These are phyloP conservation scores for Septoria linicola DNA, from an alignment of 2,329 filamentous ascomycete species.

Conservation along the genomic window DNA sequence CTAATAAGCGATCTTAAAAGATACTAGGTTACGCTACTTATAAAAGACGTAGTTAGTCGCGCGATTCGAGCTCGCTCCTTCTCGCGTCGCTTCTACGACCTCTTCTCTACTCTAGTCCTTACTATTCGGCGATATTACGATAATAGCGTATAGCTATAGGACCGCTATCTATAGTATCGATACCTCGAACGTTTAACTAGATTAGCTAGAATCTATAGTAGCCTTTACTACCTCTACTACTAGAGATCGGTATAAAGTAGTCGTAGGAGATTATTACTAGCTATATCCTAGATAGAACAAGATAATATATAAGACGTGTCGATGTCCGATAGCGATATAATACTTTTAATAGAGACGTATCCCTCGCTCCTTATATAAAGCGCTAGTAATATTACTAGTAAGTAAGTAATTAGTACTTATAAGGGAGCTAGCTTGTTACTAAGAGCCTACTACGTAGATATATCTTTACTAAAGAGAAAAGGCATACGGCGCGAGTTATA, in stretches of 20 bases:
- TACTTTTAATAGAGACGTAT: conserved; percentile 19
- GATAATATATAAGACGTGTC: conserved; percentile 25
- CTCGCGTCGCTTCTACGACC: too few relatives aligned
- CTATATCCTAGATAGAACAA: conserved; percentile 13
- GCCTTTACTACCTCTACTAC: too few relatives aligned
- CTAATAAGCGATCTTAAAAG: too few relatives aligned
- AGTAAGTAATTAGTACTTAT: conserved; percentile 13
- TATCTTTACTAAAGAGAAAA: conserved; percentile 27
- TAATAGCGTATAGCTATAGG: too few relatives aligned
- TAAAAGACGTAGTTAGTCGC: too few relatives aligned
- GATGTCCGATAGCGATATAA: conserved; percentile 32
- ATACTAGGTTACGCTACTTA: too few relatives aligned
- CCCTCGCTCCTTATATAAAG: conserved; percentile 18
- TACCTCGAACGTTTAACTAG: too few relatives aligned
- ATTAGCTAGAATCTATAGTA: too few relatives aligned
- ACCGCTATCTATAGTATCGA: too few relatives aligned
- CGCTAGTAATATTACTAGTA: conserved; percentile 3
- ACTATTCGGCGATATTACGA: too few relatives aligned
- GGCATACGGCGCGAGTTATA: conserved; percentile 23
- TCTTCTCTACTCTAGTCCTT: too few relatives aligned
- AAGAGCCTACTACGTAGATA: conserved; percentile 11
- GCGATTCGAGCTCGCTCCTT: too few relatives aligned
- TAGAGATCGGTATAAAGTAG: background rate
- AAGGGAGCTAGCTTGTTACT: conserved; percentile 8
- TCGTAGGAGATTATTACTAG: background rate